These are phyloP conservation scores for Bipolaris gigantea DNA, from an alignment of 2,329 filamentous ascomycete species.

Conservation along the genomic window DNA sequence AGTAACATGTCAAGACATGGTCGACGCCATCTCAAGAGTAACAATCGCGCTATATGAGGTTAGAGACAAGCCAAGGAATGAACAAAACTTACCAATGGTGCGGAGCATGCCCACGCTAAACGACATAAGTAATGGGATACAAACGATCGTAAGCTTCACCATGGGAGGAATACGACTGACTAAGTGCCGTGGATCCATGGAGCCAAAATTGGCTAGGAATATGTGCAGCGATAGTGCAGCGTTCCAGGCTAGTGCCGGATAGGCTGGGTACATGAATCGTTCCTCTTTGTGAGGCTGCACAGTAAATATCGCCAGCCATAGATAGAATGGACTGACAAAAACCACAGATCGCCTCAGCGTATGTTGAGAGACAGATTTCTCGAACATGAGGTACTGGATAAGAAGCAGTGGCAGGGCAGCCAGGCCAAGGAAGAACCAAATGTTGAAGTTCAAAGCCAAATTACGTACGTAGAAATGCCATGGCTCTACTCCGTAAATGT, in stretches of 20 bases:
- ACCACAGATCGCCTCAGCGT: constrained; percentile 74
- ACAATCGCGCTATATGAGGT: background rate
- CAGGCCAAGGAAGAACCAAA: constrained; percentile 85
- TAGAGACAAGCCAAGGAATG: background rate
- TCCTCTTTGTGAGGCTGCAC: constrained; percentile 96
- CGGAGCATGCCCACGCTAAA: constrained; percentile 70
- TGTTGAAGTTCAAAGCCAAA: constrained; percentile 87
- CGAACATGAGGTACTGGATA: constrained; percentile 68
- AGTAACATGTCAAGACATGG: background rate
- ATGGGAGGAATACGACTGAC: constrained; percentile 72
- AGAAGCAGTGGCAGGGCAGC: constrained; percentile 73
- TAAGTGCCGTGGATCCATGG: constrained; percentile 66
- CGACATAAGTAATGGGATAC: constrained; percentile 63
- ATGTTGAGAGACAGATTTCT: constrained; percentile 64
- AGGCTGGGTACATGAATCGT: constrained; percentile 96
- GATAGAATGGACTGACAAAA: constrained; percentile 83
- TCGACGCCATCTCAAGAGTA: background rate
- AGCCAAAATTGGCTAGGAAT: constrained; percentile 73
- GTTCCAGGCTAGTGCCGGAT: constrained; percentile 87
- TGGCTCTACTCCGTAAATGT: constrained; percentile 93
- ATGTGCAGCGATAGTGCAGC: constrained; percentile 84
- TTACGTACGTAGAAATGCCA: constrained; percentile 98
- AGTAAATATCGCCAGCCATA: constrained; percentile 92
- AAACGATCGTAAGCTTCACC: constrained; percentile 69
- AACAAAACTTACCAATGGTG: constrained; percentile 55